Evolutionary conservation across 2,329 filamentous ascomycete species (phyloP), one percentile per base, ranked within the genome.

Genomic region (Sporothrix brunneoviolacea): DNA sequence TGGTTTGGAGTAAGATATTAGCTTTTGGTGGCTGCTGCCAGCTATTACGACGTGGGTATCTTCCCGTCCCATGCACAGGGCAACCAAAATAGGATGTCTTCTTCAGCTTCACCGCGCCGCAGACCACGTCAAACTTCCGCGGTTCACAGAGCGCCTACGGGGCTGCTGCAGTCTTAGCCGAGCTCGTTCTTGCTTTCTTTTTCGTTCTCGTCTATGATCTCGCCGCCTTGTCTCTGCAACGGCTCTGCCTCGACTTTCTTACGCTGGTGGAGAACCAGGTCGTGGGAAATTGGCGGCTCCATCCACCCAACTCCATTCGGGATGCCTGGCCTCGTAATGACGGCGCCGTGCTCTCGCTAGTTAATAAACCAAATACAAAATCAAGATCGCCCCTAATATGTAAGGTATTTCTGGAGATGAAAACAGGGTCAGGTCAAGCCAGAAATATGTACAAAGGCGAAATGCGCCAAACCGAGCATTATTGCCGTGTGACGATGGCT

Each of bases 201-300:
- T 48, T 8, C 21, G 22, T 32, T 10, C 37, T 27, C 24, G 16
- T 47, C 28, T n/a, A n/a, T n/a, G n/a, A n/a, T 24, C 42, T 16
- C 36, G 35, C 21, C 43, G 28, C 12, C 42, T 50, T 41, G 50
- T 39, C 33, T 42, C 42, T 41, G 50, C 22, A 37, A 18, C 39
- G 39, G 32, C 44, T 48, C 52, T 49, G 50, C 53, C 37, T 52
- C 42, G 35, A 43, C 33, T 22, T 50, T 50, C 19, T 27, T 27
- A 9, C 27, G 21, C 21, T 27, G 37, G 48, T 51, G 50, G 53
- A 33, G 53, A 55, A 51, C 30, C 30, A 33, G 47, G 38, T 36
- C 12, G 39, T 42, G 48, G 51, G 53, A 55, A 51, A 55, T 51
- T 55, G 48, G 43, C 52, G 38, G 40, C 50, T 53, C 50, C 53